Evolutionary conservation across 2,329 filamentous ascomycete genomes (phyloP).

Genomic region (Aspergillus spinulosporus): DNA sequence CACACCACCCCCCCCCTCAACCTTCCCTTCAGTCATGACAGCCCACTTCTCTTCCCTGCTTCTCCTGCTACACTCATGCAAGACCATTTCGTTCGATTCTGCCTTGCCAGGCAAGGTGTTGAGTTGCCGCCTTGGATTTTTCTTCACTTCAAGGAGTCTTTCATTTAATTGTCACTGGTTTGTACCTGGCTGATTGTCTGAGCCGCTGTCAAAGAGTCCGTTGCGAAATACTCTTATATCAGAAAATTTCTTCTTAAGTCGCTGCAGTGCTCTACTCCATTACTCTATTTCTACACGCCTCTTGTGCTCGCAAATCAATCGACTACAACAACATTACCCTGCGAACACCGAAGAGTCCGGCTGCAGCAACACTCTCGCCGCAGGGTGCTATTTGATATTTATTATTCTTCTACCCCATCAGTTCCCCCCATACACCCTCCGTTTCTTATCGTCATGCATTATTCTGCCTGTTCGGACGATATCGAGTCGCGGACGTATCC

Average conservation of each 20-base stretch:
- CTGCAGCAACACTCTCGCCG: neutral
- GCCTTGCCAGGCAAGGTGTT: constrained; percentile 38
- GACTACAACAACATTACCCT: neutral
- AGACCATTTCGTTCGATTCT: constrained; percentile 31
- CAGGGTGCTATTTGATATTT: neutral
- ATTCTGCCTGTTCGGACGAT: constrained; percentile 17
- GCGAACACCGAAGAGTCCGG: neutral
- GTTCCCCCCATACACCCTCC: too few relatives aligned
- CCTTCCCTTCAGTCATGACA: constrained; percentile 22
- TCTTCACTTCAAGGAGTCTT: constrained; percentile 28
- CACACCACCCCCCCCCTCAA: constrained; percentile 5
- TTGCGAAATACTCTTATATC: constrained; percentile 22
- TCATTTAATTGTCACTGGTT: constrained; percentile 30
- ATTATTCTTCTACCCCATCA: too few relatives aligned
- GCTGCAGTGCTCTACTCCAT: constrained; percentile 12
- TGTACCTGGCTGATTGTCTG: constrained; percentile 25
- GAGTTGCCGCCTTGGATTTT: constrained; percentile 26
- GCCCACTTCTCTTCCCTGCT: constrained; percentile 16
- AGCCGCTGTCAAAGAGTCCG: constrained; percentile 17
- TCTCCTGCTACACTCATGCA: constrained; percentile 29
- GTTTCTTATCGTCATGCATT: constrained; percentile 23
- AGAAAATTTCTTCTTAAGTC: constrained; percentile 27
- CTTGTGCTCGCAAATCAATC: constrained; percentile 2
- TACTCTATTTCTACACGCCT: constrained; percentile 21
- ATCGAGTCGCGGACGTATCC: constrained; percentile 21